phyloP scores from a whole-genome alignment of 192 early-diverging fungal species.

The Podila minutissima region DNA sequence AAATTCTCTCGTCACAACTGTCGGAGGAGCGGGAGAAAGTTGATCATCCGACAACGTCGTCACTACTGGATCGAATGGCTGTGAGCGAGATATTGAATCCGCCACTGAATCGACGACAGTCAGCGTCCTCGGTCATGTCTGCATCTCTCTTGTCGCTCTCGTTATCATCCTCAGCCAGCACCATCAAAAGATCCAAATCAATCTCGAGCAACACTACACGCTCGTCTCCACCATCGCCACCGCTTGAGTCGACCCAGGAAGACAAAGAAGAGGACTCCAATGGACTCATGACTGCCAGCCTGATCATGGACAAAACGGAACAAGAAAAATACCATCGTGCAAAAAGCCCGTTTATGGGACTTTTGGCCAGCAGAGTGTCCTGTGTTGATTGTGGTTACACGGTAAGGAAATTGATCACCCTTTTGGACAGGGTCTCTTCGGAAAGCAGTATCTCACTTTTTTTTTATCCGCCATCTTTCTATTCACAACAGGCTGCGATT shows the following conservation, averaged over 20 bases:
- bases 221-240: not conserved
- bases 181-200: too few relatives aligned
- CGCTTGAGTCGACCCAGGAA: not conserved
- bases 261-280: not conserved
- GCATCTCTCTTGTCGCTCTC: constrained; percentile 13
- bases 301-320: constrained; percentile 16
- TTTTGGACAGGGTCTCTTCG: too few relatives aligned
- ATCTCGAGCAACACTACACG: not conserved
- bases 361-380: constrained; percentile 75
- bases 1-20: constrained; percentile 54
- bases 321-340: constrained; percentile 48
- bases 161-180: too few relatives aligned
- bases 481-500: constrained; percentile 64
- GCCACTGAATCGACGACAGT: not conserved
- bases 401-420: too few relatives aligned
- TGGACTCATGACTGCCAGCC: constrained; percentile 16
- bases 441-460: not conserved
- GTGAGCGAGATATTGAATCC: constrained; percentile 28
- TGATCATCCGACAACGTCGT: constrained; percentile 15
- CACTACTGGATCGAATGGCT: constrained; percentile 20
- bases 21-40: constrained; percentile 45
- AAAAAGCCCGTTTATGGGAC: constrained; percentile 65
- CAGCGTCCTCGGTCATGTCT: constrained; percentile 21
- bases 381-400: constrained; percentile 79
- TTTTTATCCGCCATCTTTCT: not conserved